Conservation (phyloP, 208 protist species). For the Crithidia acanthocephali region DNA sequence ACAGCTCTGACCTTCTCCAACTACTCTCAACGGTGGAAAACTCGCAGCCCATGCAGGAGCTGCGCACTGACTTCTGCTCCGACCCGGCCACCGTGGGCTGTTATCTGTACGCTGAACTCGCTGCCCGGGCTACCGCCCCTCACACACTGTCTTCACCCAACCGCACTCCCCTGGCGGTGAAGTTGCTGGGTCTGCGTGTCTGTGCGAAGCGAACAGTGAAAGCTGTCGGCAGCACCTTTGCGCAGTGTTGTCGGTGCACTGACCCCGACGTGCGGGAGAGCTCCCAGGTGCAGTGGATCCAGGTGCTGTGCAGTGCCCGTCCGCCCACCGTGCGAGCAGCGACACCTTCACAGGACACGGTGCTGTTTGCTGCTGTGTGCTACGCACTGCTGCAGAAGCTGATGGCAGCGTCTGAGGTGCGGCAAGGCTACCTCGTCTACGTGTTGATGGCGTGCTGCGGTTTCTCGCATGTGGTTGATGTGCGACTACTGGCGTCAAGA, state of each 20-base stretch:
- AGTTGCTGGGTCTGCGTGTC: conserved; percentile 11
- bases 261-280: conserved; percentile 31
- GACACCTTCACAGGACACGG: background rate
- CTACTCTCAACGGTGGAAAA: background rate
- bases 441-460: conserved; percentile 17
- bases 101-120: conserved; percentile 5
- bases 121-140: conserved; percentile 8
- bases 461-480: background rate
- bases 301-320: background rate
- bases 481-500: background rate
- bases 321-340: background rate
- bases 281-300: conserved; percentile 16
- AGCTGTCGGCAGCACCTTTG: conserved; percentile 7
- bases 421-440: conserved; percentile 21
- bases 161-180: background rate
- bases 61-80: background rate
- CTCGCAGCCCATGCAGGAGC: background rate
- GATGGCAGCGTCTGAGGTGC: background rate
- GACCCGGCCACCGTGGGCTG: conserved; percentile 2
- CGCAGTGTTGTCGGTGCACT: conserved; percentile 16
- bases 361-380: conserved; percentile 8
- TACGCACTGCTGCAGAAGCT: conserved; percentile 12
- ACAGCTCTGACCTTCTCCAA: background rate
- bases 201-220: background rate
- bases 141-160: background rate